Conservation (phyloP, 495 filamentous ascomycete genomes). For the Clohesyomyces aquaticus region DNA sequence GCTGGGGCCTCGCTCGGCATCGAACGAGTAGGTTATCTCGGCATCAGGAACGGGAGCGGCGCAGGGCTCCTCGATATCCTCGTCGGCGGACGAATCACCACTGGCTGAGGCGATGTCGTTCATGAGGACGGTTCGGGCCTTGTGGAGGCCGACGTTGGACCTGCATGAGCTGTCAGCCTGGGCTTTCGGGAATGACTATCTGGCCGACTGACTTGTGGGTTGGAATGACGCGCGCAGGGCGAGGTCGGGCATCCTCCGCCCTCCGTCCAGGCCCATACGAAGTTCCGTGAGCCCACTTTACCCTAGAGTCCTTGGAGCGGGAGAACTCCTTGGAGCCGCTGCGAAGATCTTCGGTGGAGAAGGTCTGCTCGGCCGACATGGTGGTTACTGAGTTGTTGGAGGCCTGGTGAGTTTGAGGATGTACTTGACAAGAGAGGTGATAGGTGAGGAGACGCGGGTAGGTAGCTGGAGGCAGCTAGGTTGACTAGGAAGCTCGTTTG, state of each 20-base stretch:
- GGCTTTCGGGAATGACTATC: neutral
- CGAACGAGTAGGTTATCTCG: conserved; percentile 54
- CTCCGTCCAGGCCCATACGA: conserved; percentile 38
- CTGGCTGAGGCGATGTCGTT: conserved; percentile 44
- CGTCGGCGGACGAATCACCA: conserved; percentile 42
- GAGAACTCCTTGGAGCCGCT: conserved; percentile 45
- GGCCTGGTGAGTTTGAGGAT: conserved; percentile 11
- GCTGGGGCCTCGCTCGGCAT: conserved; percentile 51
- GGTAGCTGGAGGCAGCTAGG: conserved; percentile 18
- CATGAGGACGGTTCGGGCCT: conserved; percentile 36
- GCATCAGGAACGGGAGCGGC: conserved; percentile 51
- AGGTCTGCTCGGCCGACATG: conserved; percentile 48
- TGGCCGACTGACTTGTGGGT: conserved; percentile 27
- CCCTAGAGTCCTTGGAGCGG: conserved; percentile 56
- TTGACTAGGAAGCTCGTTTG: conserved; percentile 16
- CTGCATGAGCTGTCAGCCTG: conserved; percentile 5
- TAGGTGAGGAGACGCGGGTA: neutral
- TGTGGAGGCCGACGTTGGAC: conserved; percentile 13
- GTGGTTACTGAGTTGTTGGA: conserved; percentile 19
- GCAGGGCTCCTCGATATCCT: conserved; percentile 49
- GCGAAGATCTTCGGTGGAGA: conserved; percentile 49
- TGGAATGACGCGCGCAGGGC: conserved; percentile 36
- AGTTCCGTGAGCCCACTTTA: conserved; percentile 58
- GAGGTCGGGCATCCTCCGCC: conserved; percentile 30
- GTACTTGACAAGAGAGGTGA: conserved; percentile 5